Evolutionary conservation across 2,329 filamentous ascomycete species (phyloP).

Genomic region (Fusarium anguioides): DNA sequence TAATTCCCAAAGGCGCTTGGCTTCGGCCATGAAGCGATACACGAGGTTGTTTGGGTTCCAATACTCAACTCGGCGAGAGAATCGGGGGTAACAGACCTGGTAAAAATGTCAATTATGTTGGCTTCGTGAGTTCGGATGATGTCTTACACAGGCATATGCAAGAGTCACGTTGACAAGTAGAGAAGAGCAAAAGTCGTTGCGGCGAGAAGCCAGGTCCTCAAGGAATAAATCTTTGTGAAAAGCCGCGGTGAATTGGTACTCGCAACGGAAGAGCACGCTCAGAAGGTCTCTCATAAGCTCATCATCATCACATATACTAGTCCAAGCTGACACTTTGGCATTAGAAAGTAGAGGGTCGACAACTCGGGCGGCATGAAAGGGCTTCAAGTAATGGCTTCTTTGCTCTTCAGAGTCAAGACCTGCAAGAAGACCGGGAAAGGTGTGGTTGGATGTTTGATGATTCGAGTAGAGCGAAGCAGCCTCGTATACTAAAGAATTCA

Average conservation of each 20-base stretch:
- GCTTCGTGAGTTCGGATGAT: accelerated
- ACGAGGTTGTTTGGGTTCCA: slow-evolving; percentile 51
- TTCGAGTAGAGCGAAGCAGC: slow-evolving; percentile 19
- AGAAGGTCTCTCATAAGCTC: slow-evolving; percentile 50
- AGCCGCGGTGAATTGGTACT: slow-evolving; percentile 51
- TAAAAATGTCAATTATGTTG: background rate
- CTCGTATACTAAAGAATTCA: slow-evolving; percentile 45
- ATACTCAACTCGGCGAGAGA: slow-evolving; percentile 48
- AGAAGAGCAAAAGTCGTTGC: slow-evolving; percentile 52
- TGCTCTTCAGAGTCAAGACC: slow-evolving; percentile 17
- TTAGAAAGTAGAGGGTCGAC: slow-evolving; percentile 49
- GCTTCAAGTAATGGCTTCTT: slow-evolving; percentile 48
- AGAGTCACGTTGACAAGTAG: slow-evolving; percentile 55
- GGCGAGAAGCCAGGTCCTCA: slow-evolving; percentile 50
- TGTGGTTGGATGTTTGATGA: background rate
- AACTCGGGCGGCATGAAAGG: slow-evolving; percentile 51
- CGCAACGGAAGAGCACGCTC: slow-evolving; percentile 46
- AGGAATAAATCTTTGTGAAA: slow-evolving; percentile 56
- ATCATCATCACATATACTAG: slow-evolving; percentile 50
- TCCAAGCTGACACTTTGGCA: slow-evolving; percentile 51
- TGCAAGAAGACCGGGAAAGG: background rate
- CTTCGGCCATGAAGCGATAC: slow-evolving; percentile 54
- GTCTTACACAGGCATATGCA: slow-evolving; percentile 51
- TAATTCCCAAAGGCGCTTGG: slow-evolving; percentile 53
- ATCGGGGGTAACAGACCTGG: slow-evolving; percentile 47